Conservation (phyloP, 2,329 filamentous ascomycete species). For the Decorospora gaudefroyi region DNA sequence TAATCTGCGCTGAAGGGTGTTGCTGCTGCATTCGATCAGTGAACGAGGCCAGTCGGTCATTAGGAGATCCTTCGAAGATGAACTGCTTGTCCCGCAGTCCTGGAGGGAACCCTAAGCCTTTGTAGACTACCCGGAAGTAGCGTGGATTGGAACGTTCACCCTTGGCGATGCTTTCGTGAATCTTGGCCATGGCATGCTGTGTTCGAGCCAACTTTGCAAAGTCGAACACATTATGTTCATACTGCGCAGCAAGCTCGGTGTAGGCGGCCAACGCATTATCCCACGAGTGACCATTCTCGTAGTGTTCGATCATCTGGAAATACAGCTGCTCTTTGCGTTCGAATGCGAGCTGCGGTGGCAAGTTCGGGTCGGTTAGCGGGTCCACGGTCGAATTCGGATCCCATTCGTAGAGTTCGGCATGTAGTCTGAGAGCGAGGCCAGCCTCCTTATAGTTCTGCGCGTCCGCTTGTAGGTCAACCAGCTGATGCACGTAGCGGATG, state of each 20-base stretch:
- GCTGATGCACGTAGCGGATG: constrained; percentile 90
- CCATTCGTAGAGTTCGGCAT: constrained; percentile 93
- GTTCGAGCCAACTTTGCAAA: constrained; percentile 89
- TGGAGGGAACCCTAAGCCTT: constrained; percentile 82
- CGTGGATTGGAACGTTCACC: constrained; percentile 77
- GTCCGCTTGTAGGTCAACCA: constrained; percentile 75
- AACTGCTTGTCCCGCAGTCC: constrained; percentile 87
- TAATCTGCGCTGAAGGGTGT: constrained; percentile 81
- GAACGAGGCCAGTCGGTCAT: constrained; percentile 78
- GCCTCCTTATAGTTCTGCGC: constrained; percentile 83
- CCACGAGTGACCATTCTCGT: constrained; percentile 94
- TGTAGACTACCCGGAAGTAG: constrained; percentile 91
- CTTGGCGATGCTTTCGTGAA: constrained; percentile 86
- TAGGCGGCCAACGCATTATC: constrained; percentile 85
- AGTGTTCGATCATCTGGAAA: constrained; percentile 92
- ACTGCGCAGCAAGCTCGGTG: constrained; percentile 87
- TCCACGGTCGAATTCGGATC: constrained; percentile 70
- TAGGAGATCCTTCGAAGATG: constrained; percentile 81
- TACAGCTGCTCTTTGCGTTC: constrained; percentile 91
- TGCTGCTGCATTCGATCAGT: constrained; percentile 91
- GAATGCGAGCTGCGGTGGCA: constrained; percentile 83
- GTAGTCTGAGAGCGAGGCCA: constrained; percentile 83
- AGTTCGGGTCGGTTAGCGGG: constrained; percentile 71
- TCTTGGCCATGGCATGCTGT: constrained; percentile 86
- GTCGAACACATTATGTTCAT: constrained; percentile 86